Evolutionary conservation across 768 basidiomycete genomes (phyloP).

Genomic region (Amanita pallidorosea): DNA sequence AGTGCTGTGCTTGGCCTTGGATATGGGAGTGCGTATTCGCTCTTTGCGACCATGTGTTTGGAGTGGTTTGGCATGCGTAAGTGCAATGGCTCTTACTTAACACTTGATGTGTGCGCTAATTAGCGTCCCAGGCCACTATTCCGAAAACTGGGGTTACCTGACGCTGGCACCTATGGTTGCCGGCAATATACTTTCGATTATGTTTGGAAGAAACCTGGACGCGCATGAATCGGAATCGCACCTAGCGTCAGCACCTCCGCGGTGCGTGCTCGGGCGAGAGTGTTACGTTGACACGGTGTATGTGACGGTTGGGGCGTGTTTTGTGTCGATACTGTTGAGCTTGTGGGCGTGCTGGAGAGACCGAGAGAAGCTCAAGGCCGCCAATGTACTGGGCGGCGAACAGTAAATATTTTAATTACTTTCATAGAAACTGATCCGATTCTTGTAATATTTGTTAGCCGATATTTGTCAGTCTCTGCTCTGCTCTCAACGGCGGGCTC

Average conservation of each 20-base stretch:
- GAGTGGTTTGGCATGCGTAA: constrained; percentile 86
- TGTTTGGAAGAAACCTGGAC: constrained; percentile 77
- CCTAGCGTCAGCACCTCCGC: constrained; percentile 11
- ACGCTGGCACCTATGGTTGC: constrained; percentile 66
- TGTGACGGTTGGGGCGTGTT: constrained; percentile 37
- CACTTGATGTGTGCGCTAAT: not conserved
- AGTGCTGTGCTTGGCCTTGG: constrained; percentile 46
- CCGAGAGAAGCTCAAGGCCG: constrained; percentile 16
- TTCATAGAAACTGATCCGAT: not conserved
- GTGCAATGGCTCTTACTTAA: constrained; percentile 17
- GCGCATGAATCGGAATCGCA: constrained; percentile 33
- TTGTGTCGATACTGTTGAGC: constrained; percentile 33
- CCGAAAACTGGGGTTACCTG: constrained; percentile 81
- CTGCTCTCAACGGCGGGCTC: not conserved
- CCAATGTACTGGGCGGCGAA: no score
- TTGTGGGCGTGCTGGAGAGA: constrained; percentile 44
- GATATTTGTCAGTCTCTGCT: not conserved
- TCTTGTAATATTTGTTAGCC: not conserved
- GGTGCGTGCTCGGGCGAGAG: constrained; percentile 44
- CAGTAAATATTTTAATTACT: not conserved
- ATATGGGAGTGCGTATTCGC: constrained; percentile 64
- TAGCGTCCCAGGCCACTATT: constrained; percentile 45
- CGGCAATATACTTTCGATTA: constrained; percentile 75
- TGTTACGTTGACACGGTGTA: constrained; percentile 54
- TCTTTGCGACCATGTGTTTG: constrained; percentile 65